These are phyloP conservation scores for Trichosporon coremiiforme DNA, from an alignment of 1,284 basidiomycete species.

Conservation along the genomic window DNA sequence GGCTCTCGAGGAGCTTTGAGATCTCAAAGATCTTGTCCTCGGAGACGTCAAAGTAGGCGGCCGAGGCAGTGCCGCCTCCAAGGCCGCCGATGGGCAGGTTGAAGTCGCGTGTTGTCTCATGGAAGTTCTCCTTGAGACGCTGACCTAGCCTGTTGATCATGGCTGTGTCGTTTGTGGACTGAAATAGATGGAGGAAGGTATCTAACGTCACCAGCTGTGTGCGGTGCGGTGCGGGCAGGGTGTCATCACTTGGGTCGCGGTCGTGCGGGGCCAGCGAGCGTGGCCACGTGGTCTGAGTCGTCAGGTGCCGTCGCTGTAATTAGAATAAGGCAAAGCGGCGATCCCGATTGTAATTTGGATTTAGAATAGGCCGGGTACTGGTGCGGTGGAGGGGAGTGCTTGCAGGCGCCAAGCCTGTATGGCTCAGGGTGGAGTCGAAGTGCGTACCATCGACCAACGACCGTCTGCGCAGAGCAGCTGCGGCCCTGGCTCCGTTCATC, in stretches of 20 bases:
- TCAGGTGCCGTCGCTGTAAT: slow-evolving; percentile 6
- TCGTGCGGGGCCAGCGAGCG: neutral
- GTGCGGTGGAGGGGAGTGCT: neutral
- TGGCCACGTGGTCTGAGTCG: neutral
- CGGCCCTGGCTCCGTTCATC: neutral
- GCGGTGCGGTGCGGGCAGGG: neutral
- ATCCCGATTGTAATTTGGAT: slow-evolving; percentile 1
- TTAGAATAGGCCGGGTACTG: neutral
- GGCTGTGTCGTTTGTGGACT: neutral
- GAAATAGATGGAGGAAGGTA: neutral
- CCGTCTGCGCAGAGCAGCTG: neutral
- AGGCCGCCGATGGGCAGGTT: slow-evolving; percentile 41
- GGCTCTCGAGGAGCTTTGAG: slow-evolving; percentile 78
- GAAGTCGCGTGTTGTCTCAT: slow-evolving; percentile 56
- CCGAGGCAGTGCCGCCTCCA: slow-evolving; percentile 39
- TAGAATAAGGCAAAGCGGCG: neutral
- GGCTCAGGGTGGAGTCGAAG: no score
- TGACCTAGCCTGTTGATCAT: slow-evolving; percentile 54
- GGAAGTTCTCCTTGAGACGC: slow-evolving; percentile 57
- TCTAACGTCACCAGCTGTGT: no score
- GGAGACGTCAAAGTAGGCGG: slow-evolving; percentile 55
- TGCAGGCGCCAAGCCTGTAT: neutral
- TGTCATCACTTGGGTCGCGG: neutral
- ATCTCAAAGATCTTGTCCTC: slow-evolving; percentile 63
- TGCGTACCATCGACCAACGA: neutral